Conservation (phyloP, 192 early-diverging fungal genomes). For the Rhizoclosmatium globosum region DNA sequence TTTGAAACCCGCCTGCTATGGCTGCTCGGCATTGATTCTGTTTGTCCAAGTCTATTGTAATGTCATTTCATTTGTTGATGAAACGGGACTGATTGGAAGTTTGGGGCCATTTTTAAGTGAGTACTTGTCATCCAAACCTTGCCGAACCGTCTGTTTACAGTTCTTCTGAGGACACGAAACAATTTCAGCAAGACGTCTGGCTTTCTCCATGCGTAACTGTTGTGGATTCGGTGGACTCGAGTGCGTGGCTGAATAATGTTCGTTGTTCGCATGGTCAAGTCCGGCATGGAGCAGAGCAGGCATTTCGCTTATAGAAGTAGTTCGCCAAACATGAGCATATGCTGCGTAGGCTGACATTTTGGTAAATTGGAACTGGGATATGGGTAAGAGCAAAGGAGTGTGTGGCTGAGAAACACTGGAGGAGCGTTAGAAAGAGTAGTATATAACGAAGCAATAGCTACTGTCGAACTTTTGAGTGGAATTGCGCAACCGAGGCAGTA, state of each 20-base stretch:
- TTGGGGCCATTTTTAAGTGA: no score
- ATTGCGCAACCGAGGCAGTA: not conserved
- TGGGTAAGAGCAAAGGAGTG: not conserved
- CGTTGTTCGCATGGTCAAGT: not conserved
- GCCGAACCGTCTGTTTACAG: not conserved
- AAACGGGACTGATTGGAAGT: no score
- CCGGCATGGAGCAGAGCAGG: not conserved
- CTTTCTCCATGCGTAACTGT: not conserved
- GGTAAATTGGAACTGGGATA: not conserved
- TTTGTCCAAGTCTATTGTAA: no score
- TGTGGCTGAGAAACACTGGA: not conserved
- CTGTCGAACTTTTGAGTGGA: no score
- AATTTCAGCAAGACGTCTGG: not conserved
- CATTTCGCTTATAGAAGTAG: not conserved
- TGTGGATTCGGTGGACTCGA: not conserved
- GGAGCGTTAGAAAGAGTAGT: not conserved
- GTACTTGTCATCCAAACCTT: no score
- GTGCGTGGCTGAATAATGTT: not conserved
- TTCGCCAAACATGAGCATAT: not conserved
- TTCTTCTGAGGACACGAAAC: not conserved
- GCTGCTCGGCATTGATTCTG: no score
- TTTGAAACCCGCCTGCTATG: no score
- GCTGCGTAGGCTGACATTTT: not conserved
- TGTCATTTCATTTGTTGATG: no score
- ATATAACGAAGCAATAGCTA: not conserved